These are phyloP conservation scores for Rhizopus arrhizus DNA, from an alignment of 371 early-diverging fungal genomes.

Conservation along the genomic window DNA sequence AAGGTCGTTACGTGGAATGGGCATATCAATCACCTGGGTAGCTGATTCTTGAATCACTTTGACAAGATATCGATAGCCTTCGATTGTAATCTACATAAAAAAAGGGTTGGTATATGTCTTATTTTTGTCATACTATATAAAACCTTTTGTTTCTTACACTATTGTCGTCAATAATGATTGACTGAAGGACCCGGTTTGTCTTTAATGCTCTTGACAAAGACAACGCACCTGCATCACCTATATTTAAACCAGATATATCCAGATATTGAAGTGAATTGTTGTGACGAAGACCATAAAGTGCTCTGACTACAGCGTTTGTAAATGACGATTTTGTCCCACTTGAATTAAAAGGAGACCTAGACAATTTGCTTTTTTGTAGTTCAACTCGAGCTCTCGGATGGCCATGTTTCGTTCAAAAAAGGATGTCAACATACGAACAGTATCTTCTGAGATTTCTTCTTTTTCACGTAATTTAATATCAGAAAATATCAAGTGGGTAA, in stretches of 20 bases:
- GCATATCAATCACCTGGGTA: slow-evolving; percentile 29
- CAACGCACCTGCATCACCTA: slow-evolving; percentile 40
- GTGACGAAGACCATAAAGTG: slow-evolving; percentile 29
- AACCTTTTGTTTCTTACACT: slow-evolving; percentile 23
- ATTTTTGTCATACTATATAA: background rate
- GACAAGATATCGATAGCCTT: slow-evolving; percentile 36
- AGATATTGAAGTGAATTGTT: slow-evolving; percentile 33
- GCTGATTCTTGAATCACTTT: slow-evolving; percentile 27
- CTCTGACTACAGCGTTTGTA: slow-evolving; percentile 25
- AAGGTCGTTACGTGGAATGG: slow-evolving; percentile 36
- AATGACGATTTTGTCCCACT: slow-evolving; percentile 9
- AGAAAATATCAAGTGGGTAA: slow-evolving; percentile 32
- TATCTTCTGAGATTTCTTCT: slow-evolving; percentile 33
- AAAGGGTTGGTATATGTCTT: background rate
- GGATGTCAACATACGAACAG: slow-evolving; percentile 33
- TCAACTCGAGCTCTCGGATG: slow-evolving; percentile 28
- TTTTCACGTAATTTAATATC: slow-evolving; percentile 31
- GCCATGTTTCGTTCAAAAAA: slow-evolving; percentile 43
- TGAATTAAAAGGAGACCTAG: background rate
- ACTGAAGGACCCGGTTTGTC: slow-evolving; percentile 28
- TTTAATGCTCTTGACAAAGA: slow-evolving; percentile 32
- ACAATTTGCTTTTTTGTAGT: background rate
- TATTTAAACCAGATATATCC: slow-evolving; percentile 31
- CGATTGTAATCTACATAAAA: slow-evolving; percentile 36
- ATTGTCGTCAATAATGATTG: slow-evolving; percentile 39